Evolutionary conservation across 345 rosid genomes (phyloP).

Genomic region (Salix suchowensis): DNA sequence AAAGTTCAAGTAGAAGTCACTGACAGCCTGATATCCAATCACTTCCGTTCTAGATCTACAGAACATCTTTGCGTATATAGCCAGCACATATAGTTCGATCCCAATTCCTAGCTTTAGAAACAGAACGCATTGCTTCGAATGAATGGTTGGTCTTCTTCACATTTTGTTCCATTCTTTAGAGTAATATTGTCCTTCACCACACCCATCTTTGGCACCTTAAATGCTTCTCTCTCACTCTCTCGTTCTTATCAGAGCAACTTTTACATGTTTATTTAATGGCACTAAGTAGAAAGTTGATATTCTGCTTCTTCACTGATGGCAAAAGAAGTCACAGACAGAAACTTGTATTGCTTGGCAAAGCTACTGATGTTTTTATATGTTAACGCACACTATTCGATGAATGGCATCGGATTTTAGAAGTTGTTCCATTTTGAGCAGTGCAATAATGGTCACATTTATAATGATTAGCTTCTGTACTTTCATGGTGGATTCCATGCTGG

Average conservation of each 20-base stretch:
- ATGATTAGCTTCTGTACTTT: background rate
- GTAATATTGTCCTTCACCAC: background rate
- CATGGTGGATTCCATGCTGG: no score
- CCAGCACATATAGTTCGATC: background rate
- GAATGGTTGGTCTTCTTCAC: background rate
- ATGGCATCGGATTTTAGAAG: no score
- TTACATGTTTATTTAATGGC: background rate
- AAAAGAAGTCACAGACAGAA: no score
- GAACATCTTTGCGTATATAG: background rate
- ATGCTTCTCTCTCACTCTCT: no score
- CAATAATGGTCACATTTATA: no score
- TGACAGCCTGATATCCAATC: background rate
- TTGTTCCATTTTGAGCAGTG: no score
- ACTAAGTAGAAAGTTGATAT: background rate
- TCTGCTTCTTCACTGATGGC: background rate
- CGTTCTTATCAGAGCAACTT: no score
- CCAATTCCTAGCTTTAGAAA: constrained; percentile 2
- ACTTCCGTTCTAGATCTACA: background rate
- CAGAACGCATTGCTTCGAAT: background rate
- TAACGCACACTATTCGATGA: no score
- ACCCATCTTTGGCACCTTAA: background rate
- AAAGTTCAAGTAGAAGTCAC: constrained; percentile 9
- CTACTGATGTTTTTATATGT: no score
- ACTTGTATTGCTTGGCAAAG: no score
- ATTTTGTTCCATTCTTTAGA: background rate